Percentiles rank a stretch among this genome's conserved stretches.
Conservation (phyloP, 2,329 filamentous ascomycete genomes). For the Plenodomus tracheiphilus region DNA sequence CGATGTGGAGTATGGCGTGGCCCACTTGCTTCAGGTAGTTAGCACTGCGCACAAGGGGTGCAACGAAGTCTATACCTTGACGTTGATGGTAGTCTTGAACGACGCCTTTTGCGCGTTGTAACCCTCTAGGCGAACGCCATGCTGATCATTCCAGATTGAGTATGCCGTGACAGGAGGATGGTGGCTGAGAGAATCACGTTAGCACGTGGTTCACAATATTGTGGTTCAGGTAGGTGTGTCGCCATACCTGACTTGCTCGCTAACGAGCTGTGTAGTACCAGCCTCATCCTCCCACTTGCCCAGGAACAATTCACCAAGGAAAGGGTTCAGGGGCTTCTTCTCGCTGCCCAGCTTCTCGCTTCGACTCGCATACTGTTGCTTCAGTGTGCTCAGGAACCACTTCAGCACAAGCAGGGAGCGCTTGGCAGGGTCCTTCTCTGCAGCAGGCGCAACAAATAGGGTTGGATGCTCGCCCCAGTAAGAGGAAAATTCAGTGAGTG, state of each 20-base stretch:
- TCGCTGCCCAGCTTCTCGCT: constrained; percentile 86
- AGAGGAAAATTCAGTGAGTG: constrained; percentile 60
- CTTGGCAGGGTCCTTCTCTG: constrained; percentile 77
- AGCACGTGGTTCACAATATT: constrained; percentile 5
- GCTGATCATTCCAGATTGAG: constrained; percentile 82
- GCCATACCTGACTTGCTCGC: constrained; percentile 82
- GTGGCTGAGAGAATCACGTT: constrained; percentile 56
- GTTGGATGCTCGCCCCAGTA: constrained; percentile 61
- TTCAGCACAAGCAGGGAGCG: constrained; percentile 86
- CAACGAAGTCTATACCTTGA: constrained; percentile 58
- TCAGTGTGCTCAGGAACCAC: constrained; percentile 93
- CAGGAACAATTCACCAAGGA: constrained; percentile 91
- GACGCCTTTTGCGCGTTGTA: constrained; percentile 97
- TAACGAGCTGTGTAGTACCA: constrained; percentile 83
- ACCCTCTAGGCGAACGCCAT: constrained; percentile 75
- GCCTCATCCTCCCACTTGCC: constrained; percentile 84
- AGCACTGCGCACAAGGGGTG: not conserved
- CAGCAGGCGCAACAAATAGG: constrained; percentile 79
- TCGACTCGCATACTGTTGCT: constrained; percentile 76
- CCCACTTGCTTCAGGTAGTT: constrained; percentile 67
- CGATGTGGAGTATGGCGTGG: constrained; percentile 80
- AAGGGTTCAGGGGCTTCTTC: constrained; percentile 97
- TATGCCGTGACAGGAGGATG: constrained; percentile 96
- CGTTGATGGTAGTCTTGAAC: constrained; percentile 89
- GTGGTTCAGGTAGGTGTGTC: not conserved